Conservation (phyloP, 1,284 basidiomycete genomes). For the Malassezia obtusa region DNA sequence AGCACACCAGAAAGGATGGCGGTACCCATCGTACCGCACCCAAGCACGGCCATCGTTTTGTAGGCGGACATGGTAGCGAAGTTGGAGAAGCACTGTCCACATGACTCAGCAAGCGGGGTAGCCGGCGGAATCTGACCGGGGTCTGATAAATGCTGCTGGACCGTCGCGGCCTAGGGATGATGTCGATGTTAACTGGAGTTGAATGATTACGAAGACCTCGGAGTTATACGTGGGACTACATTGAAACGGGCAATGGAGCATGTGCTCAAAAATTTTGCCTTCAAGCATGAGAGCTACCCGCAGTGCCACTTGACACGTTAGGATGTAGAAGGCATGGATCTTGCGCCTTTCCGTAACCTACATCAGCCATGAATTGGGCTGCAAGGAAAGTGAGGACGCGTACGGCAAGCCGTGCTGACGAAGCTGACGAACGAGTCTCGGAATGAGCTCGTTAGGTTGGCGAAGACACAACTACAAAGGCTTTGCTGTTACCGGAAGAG, state of each 20-base stretch:
- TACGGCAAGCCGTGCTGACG: neutral
- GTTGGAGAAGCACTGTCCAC: neutral
- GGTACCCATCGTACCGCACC: constrained; percentile 94
- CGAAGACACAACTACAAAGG: neutral
- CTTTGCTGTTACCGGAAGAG: no score
- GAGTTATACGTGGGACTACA: no score
- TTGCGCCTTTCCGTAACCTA: constrained; percentile 17
- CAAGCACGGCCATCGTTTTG: constrained; percentile 41
- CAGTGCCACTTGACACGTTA: neutral
- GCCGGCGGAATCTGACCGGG: no score
- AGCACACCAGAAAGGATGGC: constrained; percentile 86
- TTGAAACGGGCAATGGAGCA: no score
- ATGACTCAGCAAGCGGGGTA: no score
- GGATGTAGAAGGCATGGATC: neutral
- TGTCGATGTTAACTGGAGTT: no score
- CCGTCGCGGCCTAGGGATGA: no score
- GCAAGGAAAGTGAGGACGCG: constrained; percentile 14
- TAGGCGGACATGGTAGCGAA: constrained; percentile 16
- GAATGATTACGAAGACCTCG: no score
- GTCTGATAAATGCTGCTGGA: no score
- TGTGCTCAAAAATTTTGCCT: neutral
- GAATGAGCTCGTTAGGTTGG: neutral
- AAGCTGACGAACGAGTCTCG: no score
- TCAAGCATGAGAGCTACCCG: neutral
- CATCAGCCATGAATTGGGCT: neutral